Evolutionary conservation across 805 yeast species (phyloP), one percentile per base, ranked within the genome.

Genomic region (Teunomyces pallodes): DNA sequence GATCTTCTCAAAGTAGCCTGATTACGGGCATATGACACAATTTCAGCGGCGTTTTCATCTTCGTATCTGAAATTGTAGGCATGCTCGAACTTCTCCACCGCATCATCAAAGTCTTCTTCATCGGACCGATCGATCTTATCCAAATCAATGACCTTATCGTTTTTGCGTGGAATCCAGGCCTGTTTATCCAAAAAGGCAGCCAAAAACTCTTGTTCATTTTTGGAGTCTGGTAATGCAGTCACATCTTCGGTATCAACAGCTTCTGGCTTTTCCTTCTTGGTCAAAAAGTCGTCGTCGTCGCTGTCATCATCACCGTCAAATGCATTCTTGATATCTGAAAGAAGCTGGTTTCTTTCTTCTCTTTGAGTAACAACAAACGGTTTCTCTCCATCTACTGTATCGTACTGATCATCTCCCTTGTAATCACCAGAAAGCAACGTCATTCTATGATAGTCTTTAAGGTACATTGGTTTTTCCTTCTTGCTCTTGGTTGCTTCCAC

Each of bases 21-120:
- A 38, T 76, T 85, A 79, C 99, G 90, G 2, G 98, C 97, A 72
- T 92, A 94, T 13, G 96, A 86, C 14, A 91, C 86, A 65, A 94
- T 88, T 60, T 92, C 97, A 0, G 92, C 89, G 5, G 96, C 80
- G 54, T 83, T 82, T 12, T 96, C 90, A 59, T 91, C 97, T 68
- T 94, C 99, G 64, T 80, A 94, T 64, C 99, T 80, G 76, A 92
- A 92, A 61, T 94, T 94, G 70, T 91, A 92, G 0, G 96, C 97
- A 53, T 83, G 82, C 67, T 94, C 99, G 59, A 89, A 90, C 59
- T 82, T 74, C 58, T 94, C 99, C 5, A 87, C 97, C 2, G 95
- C 94, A 38, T 89, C 87, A 43, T 92, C 97, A 60, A 91, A 91
- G 47, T 87, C 94, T 42, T 86, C 92, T 57, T 90, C 95, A 48